Base-by-base conservation (phyloP, 148 eudicot species). In the Arctostaphylos glauca region DNA sequence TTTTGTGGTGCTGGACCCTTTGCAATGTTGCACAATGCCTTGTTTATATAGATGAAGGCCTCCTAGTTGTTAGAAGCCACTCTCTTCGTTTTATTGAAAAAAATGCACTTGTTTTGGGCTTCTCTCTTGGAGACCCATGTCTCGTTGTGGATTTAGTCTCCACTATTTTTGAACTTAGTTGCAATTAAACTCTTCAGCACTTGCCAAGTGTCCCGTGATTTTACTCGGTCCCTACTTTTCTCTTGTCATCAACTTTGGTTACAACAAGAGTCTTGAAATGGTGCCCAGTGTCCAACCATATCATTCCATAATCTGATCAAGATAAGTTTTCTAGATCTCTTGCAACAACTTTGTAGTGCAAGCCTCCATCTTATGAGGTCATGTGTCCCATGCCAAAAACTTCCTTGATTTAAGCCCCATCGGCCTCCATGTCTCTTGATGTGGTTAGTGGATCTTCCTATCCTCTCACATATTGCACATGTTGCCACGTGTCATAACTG, bases 51-150 rank as follows among this genome's bases (percentile, higher is more conserved):
- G 64, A 58, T 58, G 25, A 19, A 60, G 23, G 38, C 68, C 68
- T 62, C 68, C 12, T 62, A 62, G 13, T 60, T 62, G 68, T 62
- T 62, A 62, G 62, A 58, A 25, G 66, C 67, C 67, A 62, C 67
- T 62, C 67, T 9, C 9, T 59, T 59, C 19, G n/a, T 8, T 8
- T 60, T 31, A 21, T 60, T 10, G 9, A 21, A 25, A 60, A n/a
- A 60, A 60, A 60, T n/a, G 31, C 8, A 21, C 67, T 60, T 19
- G 31, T 60, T 6, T 16, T 18, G 62, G 66, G 66, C 25, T 59
- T 19, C 21, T 59, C 10, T 59, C 66, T 59, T 59, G 25, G 25
- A 2, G 66, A n/a, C 10, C 2, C 25, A n/a, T n/a, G 66, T 59
- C 66, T 25, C 25, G 19, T 59, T 59, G 25, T 7, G 66, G 66